These are phyloP conservation scores for Colletotrichum camelliae DNA, from an alignment of 2,329 filamentous ascomycete species.

Conservation along the genomic window DNA sequence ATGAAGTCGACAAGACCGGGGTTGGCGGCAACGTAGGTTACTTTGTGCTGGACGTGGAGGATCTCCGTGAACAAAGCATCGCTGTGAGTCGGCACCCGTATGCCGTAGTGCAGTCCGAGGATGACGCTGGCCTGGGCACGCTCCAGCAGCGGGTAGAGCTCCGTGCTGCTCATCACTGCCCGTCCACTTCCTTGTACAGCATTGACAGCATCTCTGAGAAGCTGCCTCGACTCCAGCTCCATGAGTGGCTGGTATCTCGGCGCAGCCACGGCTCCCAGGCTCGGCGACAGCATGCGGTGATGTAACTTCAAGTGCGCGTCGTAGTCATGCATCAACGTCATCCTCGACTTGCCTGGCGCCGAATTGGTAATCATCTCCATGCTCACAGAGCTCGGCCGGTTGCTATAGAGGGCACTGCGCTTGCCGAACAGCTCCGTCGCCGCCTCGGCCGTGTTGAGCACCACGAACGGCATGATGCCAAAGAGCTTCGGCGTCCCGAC, in stretches of 20 bases:
- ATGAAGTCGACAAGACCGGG: constrained; percentile 45
- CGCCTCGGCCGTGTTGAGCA: constrained; percentile 25
- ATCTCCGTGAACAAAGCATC: constrained; percentile 30
- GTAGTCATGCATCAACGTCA: constrained; percentile 35
- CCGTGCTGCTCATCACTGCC: constrained; percentile 4
- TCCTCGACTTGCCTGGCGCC: constrained; percentile 20
- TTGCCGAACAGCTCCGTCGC: constrained; percentile 24
- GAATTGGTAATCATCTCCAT: constrained; percentile 29
- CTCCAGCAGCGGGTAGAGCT: constrained; percentile 37
- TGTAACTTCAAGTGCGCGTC: constrained; percentile 41
- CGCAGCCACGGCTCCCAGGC: constrained; percentile 32
- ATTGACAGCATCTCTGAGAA: constrained; percentile 45
- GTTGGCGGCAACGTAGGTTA: constrained; percentile 27
- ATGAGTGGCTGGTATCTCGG: constrained; percentile 45
- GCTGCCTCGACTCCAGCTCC: constrained; percentile 50
- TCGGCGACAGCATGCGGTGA: constrained; percentile 41
- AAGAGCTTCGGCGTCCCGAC: constrained; percentile 24
- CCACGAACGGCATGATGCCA: constrained; percentile 23
- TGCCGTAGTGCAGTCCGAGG: constrained; percentile 41
- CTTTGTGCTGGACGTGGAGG: constrained; percentile 29
- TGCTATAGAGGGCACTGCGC: constrained; percentile 26
- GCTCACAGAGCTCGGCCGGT: constrained; percentile 24
- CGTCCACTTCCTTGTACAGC: neutral
- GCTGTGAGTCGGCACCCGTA: constrained; percentile 31
- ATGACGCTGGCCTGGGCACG: constrained; percentile 41